A percentile compares a stretch with the other conserved stretches of the same genome.
Conservation (phyloP, 2,329 filamentous ascomycete genomes). For the Exophiala sp. region DNA sequence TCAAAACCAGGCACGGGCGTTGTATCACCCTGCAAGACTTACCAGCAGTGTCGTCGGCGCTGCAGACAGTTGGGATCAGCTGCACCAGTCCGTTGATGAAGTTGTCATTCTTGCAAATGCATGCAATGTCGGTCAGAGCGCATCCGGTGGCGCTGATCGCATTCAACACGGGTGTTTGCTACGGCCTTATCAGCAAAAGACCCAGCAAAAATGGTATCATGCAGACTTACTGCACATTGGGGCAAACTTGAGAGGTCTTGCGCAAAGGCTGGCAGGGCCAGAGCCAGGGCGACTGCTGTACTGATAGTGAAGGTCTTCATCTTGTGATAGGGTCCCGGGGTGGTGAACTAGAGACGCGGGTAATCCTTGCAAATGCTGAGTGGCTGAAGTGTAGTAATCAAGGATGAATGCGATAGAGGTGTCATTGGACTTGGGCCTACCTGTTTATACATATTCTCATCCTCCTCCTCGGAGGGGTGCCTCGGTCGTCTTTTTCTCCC, state of each 20-base stretch:
- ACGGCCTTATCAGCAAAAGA: background rate
- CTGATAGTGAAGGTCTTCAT: conserved; percentile 2
- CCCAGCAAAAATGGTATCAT: background rate
- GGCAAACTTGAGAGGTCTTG: conserved; percentile 12
- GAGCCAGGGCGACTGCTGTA: background rate
- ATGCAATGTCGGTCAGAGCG: conserved; percentile 9
- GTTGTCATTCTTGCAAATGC: conserved; percentile 9
- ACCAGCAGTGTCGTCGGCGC: background rate
- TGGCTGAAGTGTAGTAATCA: background rate
- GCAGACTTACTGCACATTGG: conserved; percentile 6
- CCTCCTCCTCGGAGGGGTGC: background rate
- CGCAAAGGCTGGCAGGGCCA: conserved; percentile 2
- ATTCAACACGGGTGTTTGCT: conserved; percentile 12
- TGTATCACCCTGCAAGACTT: background rate
- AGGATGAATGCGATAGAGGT: background rate
- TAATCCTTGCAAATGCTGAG: background rate
- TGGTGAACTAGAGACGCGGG: background rate
- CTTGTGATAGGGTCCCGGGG: background rate
- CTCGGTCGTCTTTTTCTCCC: background rate
- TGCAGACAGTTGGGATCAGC: conserved; percentile 8
- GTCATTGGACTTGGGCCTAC: background rate
- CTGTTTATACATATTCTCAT: background rate
- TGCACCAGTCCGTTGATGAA: conserved; percentile 9
- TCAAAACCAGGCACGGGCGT: too few relatives aligned
- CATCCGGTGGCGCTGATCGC: conserved; percentile 13